Conservation (phyloP, 768 basidiomycete species). For the Trametes villosa region DNA sequence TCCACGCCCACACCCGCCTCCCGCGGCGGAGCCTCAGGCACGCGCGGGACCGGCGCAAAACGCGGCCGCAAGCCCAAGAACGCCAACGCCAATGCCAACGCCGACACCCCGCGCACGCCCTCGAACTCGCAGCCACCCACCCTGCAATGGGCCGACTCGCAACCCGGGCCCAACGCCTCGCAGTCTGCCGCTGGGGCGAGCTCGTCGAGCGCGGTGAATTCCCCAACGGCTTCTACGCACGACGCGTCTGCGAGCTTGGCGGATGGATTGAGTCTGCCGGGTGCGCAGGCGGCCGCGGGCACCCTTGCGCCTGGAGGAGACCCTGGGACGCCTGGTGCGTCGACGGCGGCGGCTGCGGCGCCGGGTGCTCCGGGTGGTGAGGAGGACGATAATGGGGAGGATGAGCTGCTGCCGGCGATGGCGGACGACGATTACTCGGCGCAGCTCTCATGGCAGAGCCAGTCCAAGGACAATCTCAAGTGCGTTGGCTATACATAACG, state of each 20-base stretch:
- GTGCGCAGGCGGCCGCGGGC: constrained; percentile 13
- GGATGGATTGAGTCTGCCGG: constrained; percentile 30
- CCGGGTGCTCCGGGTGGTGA: constrained; percentile 35
- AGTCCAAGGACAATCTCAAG: constrained; percentile 89
- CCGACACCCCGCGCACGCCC: constrained; percentile 24
- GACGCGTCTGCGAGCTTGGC: constrained; percentile 7
- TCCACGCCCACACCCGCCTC: constrained; percentile 22
- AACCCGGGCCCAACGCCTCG: not conserved
- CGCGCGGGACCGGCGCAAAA: constrained; percentile 32
- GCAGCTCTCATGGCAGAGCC: constrained; percentile 81
- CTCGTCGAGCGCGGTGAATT: not conserved
- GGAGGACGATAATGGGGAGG: constrained; percentile 74
- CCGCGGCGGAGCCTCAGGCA: constrained; percentile 21
- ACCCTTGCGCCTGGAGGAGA: constrained; percentile 15
- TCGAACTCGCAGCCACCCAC: constrained; percentile 14
- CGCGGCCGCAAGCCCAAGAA: constrained; percentile 40
- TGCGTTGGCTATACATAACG: constrained; percentile 36
- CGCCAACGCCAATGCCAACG: constrained; percentile 22
- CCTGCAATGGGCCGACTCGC: constrained; percentile 17
- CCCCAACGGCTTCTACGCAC: constrained; percentile 8
- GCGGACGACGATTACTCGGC: constrained; percentile 89
- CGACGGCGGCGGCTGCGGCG: constrained; percentile 20
- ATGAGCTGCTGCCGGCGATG: constrained; percentile 82
- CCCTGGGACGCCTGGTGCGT: constrained; percentile 6
- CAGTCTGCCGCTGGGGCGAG: constrained; percentile 14